These are phyloP conservation scores for Cladosporium velox DNA, from an alignment of 2,329 filamentous ascomycete species.

Conservation along the genomic window DNA sequence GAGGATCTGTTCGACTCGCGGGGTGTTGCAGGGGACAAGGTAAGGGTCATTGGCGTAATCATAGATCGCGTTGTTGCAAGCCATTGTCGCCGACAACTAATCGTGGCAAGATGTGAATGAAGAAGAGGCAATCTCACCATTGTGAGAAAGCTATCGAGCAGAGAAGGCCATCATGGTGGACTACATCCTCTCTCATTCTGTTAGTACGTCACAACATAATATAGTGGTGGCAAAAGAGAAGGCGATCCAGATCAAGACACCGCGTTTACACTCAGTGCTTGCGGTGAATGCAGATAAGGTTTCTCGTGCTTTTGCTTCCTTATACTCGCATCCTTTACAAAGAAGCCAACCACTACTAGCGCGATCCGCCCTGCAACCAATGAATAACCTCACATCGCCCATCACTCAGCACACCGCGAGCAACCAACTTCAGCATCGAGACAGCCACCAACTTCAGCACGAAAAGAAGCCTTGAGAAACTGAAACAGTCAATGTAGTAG, in stretches of 20 bases:
- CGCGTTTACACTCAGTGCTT: not conserved
- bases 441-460: too few relatives aligned
- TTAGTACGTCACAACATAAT: not conserved
- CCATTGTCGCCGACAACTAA: not conserved
- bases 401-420: not conserved
- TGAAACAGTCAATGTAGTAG: not conserved
- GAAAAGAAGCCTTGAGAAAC: too few relatives aligned
- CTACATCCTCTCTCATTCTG: too few relatives aligned
- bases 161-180: not conserved
- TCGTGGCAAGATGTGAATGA: too few relatives aligned
- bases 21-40: conserved; percentile 25
- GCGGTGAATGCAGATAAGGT: not conserved
- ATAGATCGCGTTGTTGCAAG: not conserved
- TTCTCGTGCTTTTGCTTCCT: not conserved
- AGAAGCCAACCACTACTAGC: not conserved
- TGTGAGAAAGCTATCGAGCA: not conserved
- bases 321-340: not conserved
- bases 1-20: conserved; percentile 23
- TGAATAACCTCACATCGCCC: not conserved
- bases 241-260: not conserved
- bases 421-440: too few relatives aligned
- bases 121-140: not conserved
- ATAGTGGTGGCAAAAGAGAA: not conserved
- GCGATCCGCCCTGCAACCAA: not conserved
- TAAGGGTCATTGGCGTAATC: not conserved